These are phyloP conservation scores for Taphrina sp. DNA, from an alignment of 1,139 yeast genomes.

Conservation along the genomic window DNA sequence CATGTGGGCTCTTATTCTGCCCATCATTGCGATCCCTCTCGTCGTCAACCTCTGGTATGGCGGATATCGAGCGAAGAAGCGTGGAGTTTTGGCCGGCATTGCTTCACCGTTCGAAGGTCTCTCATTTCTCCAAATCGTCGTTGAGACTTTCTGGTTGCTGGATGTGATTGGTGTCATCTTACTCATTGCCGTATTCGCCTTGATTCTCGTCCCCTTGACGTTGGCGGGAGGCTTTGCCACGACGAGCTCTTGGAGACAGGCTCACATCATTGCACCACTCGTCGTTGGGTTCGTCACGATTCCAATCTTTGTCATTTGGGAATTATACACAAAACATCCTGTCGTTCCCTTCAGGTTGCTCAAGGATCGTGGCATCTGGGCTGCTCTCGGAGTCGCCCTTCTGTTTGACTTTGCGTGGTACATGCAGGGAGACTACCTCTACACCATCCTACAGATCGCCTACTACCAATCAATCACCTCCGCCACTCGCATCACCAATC, in stretches of 20 bases:
- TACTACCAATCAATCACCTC: conserved; percentile 36
- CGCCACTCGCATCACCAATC: conserved; percentile 39
- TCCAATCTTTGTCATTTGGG: conserved; percentile 38
- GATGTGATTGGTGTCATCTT: conserved; percentile 46
- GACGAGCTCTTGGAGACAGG: conserved; percentile 41
- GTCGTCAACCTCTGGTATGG: conserved; percentile 41
- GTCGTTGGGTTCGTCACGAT: conserved; percentile 35
- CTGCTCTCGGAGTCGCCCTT: conserved; percentile 39
- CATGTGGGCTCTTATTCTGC: conserved; percentile 44
- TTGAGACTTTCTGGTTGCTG: conserved; percentile 37
- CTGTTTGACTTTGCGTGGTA: conserved; percentile 40
- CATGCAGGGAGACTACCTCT: conserved; percentile 33
- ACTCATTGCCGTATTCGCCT: conserved; percentile 43
- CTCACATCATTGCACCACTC: conserved; percentile 44
- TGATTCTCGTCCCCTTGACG: conserved; percentile 46
- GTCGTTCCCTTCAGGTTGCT: conserved; percentile 37
- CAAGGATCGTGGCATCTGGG: conserved; percentile 37
- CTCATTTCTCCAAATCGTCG: conserved; percentile 32
- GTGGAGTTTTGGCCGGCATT: conserved; percentile 39
- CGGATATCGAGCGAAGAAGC: conserved; percentile 41
- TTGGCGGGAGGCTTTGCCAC: conserved; percentile 42
- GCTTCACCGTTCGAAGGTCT: conserved; percentile 18
- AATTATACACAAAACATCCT: conserved; percentile 36
- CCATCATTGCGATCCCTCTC: conserved; percentile 44
- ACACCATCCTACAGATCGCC: conserved; percentile 33